A percentile compares a stretch with the other conserved stretches of the same genome.
These are phyloP conservation scores for Sphagnum tenellum DNA, from an alignment of 225 moss, liverwort and hornwort genomes.

Conservation along the genomic window DNA sequence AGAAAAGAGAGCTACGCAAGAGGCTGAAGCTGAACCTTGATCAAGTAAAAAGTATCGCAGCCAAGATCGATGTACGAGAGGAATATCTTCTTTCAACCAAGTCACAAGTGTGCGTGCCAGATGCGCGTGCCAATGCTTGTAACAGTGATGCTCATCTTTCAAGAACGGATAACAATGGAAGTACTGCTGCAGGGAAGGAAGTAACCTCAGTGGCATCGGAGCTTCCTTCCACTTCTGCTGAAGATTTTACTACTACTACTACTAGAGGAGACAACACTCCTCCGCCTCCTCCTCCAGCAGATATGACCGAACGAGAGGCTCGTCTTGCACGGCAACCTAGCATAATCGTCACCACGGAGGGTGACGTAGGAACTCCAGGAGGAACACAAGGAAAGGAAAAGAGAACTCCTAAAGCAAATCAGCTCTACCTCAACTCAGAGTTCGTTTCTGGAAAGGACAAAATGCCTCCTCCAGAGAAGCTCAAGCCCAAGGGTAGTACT, in stretches of 20 bases:
- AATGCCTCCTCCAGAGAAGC: slow-evolving; percentile 96
- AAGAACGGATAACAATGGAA: slow-evolving; percentile 54
- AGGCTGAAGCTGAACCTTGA: slow-evolving; percentile 58
- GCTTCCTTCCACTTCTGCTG: slow-evolving; percentile 49
- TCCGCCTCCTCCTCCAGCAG: no score
- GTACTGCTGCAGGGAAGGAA: slow-evolving; percentile 53
- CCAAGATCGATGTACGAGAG: slow-evolving; percentile 58
- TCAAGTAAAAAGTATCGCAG: slow-evolving; percentile 37
- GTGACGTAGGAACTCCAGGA: slow-evolving; percentile 65
- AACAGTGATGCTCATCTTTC: slow-evolving; percentile 46
- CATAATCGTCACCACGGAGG: slow-evolving; percentile 55
- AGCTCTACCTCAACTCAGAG: slow-evolving; percentile 82
- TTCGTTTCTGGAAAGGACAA: slow-evolving; percentile 94
- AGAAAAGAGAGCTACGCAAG: slow-evolving; percentile 71
- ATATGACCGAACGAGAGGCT: slow-evolving; percentile 23
- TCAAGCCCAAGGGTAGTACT: slow-evolving; percentile 41
- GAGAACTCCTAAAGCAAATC: slow-evolving; percentile 88
- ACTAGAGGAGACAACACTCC: slow-evolving; percentile 11
- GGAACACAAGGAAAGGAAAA: slow-evolving; percentile 63
- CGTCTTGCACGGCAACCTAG: slow-evolving; percentile 75
- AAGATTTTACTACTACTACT: slow-evolving; percentile 52
- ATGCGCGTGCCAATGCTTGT: slow-evolving; percentile 23
- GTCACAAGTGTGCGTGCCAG: slow-evolving; percentile 7
- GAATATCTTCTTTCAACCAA: slow-evolving; percentile 27
- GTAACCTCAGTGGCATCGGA: slow-evolving; percentile 49